Percentiles rank a stretch among this genome's conserved stretches.
These are phyloP conservation scores for Xylariaceae sp. DNA, from an alignment of 2,329 filamentous ascomycete species.

Conservation along the genomic window DNA sequence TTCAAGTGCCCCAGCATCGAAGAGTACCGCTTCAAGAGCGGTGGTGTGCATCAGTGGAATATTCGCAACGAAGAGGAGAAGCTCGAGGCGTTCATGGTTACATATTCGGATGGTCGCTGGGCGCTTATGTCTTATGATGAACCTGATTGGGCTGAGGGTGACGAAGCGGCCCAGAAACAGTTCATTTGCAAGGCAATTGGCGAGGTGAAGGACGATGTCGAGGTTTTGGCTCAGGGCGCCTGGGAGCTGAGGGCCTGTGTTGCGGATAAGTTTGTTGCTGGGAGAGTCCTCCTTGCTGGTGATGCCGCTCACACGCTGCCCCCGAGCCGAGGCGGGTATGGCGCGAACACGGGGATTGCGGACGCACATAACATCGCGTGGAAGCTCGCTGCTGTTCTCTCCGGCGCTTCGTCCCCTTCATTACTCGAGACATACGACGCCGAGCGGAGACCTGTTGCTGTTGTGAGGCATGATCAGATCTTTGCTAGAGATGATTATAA, in stretches of 20 bases:
- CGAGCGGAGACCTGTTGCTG: constrained; percentile 43
- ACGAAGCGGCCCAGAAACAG: background rate
- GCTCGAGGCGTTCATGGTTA: background rate
- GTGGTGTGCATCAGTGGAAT: background rate
- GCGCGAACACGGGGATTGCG: constrained; percentile 6
- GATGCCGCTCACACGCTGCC: constrained; percentile 5
- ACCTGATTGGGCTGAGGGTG: background rate
- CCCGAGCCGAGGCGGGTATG: constrained; percentile 1
- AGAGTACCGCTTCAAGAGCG: background rate
- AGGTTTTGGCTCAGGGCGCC: background rate
- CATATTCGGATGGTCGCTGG: background rate
- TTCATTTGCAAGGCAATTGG: background rate
- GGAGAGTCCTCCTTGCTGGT: constrained; percentile 4
- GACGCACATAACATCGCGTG: constrained; percentile 6
- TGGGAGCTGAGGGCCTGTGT: background rate
- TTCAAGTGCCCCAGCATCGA: background rate
- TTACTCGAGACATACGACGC: constrained; percentile 46
- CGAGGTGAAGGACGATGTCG: background rate
- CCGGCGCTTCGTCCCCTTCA: constrained; percentile 25
- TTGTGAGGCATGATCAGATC: constrained; percentile 4
- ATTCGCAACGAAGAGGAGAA: background rate
- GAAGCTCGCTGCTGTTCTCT: constrained; percentile 35
- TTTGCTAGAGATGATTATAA: constrained; percentile 5
- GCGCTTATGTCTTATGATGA: background rate
- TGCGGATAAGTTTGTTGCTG: constrained; percentile 1